Evolutionary conservation across 371 early-diverging fungal genomes (phyloP).

Genomic region (Hamiltosporidium magnivora): DNA sequence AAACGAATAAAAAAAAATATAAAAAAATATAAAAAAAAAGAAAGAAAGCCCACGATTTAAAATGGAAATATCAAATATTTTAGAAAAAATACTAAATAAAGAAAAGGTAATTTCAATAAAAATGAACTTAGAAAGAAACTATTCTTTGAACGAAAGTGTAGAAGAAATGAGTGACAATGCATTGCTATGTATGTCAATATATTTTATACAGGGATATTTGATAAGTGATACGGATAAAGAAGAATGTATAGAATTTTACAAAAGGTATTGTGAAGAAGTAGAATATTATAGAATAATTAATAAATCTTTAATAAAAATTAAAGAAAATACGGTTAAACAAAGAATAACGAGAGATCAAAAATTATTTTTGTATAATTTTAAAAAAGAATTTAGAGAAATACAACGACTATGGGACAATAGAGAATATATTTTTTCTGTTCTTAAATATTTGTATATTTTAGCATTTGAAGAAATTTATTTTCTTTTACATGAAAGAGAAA

Average conservation of each 20-base stretch:
- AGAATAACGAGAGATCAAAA: slow-evolving; percentile 6
- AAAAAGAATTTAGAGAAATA: slow-evolving; percentile 8
- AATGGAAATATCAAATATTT: neutral
- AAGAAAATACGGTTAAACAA: neutral
- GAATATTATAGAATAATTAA: slow-evolving; percentile 8
- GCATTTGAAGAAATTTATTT: slow-evolving; percentile 9
- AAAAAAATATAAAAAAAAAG: too few relatives aligned
- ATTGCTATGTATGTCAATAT: neutral
- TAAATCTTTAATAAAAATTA: neutral
- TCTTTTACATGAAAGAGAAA: slow-evolving; percentile 6
- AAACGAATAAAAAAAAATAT: too few relatives aligned
- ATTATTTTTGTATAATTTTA: slow-evolving; percentile 7
- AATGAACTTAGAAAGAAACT: neutral
- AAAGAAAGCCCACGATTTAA: too few relatives aligned
- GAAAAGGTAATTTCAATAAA: neutral
- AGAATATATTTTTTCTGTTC: slow-evolving; percentile 12
- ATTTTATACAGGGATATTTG: neutral
- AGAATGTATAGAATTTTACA: slow-evolving; percentile 1
- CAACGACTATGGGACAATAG: slow-evolving; percentile 28
- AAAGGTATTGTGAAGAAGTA: slow-evolving; percentile 14
- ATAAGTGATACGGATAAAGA: neutral
- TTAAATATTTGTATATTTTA: slow-evolving; percentile 28
- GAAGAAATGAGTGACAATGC: neutral
- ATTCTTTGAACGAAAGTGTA: neutral
- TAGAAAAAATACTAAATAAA: slow-evolving; percentile 1